Conservation (phyloP, 345 rosid genomes). For the Pugionium cornutum region DNA sequence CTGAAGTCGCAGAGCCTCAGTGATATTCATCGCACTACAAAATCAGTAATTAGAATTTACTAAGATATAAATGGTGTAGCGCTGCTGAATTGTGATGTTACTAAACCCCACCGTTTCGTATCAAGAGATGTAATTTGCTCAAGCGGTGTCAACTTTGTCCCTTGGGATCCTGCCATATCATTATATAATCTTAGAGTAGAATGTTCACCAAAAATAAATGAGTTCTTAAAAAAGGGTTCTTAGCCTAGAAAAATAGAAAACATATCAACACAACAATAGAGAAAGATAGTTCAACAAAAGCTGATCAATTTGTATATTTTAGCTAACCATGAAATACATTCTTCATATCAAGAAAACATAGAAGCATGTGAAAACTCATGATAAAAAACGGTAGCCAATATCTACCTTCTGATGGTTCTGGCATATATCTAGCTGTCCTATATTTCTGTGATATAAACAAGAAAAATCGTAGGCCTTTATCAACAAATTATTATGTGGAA, state of each 20-base stretch:
- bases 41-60: not conserved
- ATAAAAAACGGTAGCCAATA: not conserved
- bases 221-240: not conserved
- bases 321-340: constrained; percentile 8
- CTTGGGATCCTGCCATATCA: constrained; percentile 59
- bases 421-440: constrained; percentile 73
- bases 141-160: constrained; percentile 56
- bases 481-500: not conserved
- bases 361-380: constrained; percentile 11
- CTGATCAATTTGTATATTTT: constrained; percentile 1
- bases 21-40: constrained; percentile 70
- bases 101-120: constrained; percentile 65
- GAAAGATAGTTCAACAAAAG: constrained; percentile 10
- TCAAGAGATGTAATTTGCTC: constrained; percentile 67
- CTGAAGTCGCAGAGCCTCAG: constrained; percentile 87
- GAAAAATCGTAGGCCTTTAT: constrained; percentile 4
- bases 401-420: constrained; percentile 79
- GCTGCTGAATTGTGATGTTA: constrained; percentile 11
- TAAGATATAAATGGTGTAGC: not conserved
- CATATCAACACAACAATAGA: constrained; percentile 9
- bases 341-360: constrained; percentile 3
- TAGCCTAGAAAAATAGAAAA: not conserved
- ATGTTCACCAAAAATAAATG: not conserved
- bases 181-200: constrained; percentile 8
- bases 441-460: constrained; percentile 66